Conservation (phyloP, 2,329 filamentous ascomycete species). For the Hypocreales sp. region DNA sequence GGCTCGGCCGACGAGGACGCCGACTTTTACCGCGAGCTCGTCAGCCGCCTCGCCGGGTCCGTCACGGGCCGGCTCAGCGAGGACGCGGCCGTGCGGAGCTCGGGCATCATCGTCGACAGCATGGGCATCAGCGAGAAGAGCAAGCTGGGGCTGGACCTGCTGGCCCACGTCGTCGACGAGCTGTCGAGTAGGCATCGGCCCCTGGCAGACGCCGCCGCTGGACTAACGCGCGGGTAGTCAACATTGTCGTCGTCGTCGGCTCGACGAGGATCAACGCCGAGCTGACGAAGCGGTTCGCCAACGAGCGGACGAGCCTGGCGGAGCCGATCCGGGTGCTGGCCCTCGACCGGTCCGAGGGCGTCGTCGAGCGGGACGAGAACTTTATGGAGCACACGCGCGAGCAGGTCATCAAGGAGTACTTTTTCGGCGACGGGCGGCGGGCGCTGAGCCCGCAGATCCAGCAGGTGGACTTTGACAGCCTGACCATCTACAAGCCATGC, state of each 20-base stretch:
- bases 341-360: slow-evolving; percentile 74
- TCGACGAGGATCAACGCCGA: slow-evolving; percentile 63
- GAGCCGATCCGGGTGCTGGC: slow-evolving; percentile 63
- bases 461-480: slow-evolving; percentile 59
- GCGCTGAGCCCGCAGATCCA: slow-evolving; percentile 80
- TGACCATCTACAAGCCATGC: slow-evolving; percentile 57
- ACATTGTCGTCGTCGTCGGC: slow-evolving; percentile 68
- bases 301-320: slow-evolving; percentile 36
- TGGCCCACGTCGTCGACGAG: slow-evolving; percentile 57
- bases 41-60: slow-evolving; percentile 63
- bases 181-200: slow-evolving; percentile 25
- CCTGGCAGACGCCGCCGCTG: background rate
- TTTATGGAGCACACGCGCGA: slow-evolving; percentile 65
- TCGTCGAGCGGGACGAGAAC: slow-evolving; percentile 55
- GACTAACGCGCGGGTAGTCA: too few species aligned
- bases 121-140: slow-evolving; percentile 53
- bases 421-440: slow-evolving; percentile 69
- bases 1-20: slow-evolving; percentile 57
- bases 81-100: slow-evolving; percentile 52
- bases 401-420: slow-evolving; percentile 76
- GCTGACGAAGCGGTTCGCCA: slow-evolving; percentile 52
- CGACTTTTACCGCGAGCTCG: slow-evolving; percentile 55
- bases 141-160: slow-evolving; percentile 55
- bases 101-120: slow-evolving; percentile 78
- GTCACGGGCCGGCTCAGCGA: slow-evolving; percentile 65